Percentiles rank a stretch among this genome's conserved stretches.
Conservation (phyloP, 2,329 filamentous ascomycete genomes). For the Pyrenochaeta sp. region DNA sequence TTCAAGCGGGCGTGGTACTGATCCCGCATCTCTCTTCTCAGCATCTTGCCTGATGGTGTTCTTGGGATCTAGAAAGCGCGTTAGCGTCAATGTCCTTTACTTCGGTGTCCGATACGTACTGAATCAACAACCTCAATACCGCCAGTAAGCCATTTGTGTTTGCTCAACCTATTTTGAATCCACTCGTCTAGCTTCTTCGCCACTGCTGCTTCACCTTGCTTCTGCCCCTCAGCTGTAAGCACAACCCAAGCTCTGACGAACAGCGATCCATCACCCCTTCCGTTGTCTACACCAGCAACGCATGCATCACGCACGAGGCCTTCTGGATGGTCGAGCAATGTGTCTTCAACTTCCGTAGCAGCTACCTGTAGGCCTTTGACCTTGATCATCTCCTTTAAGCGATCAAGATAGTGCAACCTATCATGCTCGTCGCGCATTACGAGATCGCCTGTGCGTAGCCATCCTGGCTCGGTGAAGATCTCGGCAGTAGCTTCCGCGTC, state of each 20-base stretch:
- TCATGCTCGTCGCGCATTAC: conserved; percentile 37
- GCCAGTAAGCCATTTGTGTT: conserved; percentile 42
- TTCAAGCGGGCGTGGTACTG: conserved; percentile 35
- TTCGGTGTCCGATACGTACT: conserved; percentile 20
- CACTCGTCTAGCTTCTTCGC: conserved; percentile 32
- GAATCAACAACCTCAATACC: conserved; percentile 40
- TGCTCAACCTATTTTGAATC: conserved; percentile 32
- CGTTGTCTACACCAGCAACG: conserved; percentile 43
- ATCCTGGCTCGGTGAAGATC: conserved; percentile 37
- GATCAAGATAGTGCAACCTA: conserved; percentile 45
- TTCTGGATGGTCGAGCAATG: conserved; percentile 53
- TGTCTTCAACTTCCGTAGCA: conserved; percentile 59
- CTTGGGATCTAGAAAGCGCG: conserved; percentile 29
- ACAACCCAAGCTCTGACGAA: conserved; percentile 44
- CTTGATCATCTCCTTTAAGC: conserved; percentile 57
- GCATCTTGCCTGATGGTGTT: conserved; percentile 41
- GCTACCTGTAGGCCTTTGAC: conserved; percentile 61
- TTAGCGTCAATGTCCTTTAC: background rate
- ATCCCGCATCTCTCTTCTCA: conserved; percentile 42
- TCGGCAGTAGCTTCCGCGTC: conserved; percentile 38
- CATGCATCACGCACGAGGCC: conserved; percentile 38
- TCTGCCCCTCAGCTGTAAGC: conserved; percentile 25
- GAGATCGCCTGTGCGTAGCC: conserved; percentile 41
- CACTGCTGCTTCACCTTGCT: conserved; percentile 22
- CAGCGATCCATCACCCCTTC: conserved; percentile 38